Evolutionary conservation across 257 asterid genomes (phyloP), one percentile per base, ranked within the genome.

Genomic region (Salvia hispanica): DNA sequence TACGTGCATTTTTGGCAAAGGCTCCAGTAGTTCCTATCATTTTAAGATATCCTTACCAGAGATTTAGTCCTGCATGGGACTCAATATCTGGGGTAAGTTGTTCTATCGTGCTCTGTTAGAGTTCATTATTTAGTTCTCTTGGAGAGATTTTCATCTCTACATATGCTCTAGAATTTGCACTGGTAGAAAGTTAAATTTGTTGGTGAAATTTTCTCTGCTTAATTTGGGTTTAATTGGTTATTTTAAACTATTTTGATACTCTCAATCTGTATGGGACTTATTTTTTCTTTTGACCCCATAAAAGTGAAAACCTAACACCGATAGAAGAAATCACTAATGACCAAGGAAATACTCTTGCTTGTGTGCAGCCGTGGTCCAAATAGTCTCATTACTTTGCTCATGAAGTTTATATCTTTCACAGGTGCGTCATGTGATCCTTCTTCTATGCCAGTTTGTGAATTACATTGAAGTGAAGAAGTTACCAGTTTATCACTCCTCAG

Each of bases 1-100:
- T 88, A 82, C 77, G 99, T 65, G 99, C 99, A 44, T 94, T 94
- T 80, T 73, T 91, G 77, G 83, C 96, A 9, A 84, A 84, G 79
- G 89, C 83, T 79, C 96, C 99, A 2, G 91, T 94, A 18, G 88
- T 83, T 69, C 99, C 97, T 9, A 77, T 94, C 58, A 84, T 94
- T 75, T 83, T 94, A 70, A 84, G 95, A 78, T 94, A 94, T 76
- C 97, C 99, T 1, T 94, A 82, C 76, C 84, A 87, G 79, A 87
- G 99, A 83, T 77, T 94, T 71, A 91, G 97, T 77, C 97, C 96
- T 58, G 99, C 99, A 36, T 94, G 99, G 99, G 99, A 94, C 73
- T 77, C 96, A 9, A 91, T 94, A 71, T 78, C 99, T 50, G 99
- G 99, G 76, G 99, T 94, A 73, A 82, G 99, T 54, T 62, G 34